These are phyloP conservation scores for Bathelium albidoporum DNA, from an alignment of 495 filamentous ascomycete genomes.

Conservation along the genomic window DNA sequence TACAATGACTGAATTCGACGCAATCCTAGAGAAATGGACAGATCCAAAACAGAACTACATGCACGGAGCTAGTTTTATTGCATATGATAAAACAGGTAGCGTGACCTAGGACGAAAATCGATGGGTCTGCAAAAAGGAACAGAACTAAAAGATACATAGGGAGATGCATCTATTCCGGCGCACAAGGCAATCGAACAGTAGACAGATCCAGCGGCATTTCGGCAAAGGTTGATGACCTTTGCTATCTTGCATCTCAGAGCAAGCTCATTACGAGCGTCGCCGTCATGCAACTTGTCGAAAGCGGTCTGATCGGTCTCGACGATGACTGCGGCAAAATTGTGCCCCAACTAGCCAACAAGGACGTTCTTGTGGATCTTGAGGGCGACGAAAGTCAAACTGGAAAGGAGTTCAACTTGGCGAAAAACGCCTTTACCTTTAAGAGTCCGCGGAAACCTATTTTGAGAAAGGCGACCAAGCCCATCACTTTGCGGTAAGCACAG, in stretches of 20 bases:
- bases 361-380: conserved; percentile 20
- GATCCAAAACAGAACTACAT: background rate
- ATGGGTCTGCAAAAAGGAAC: background rate
- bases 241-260: conserved; percentile 23
- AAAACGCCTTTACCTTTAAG: background rate
- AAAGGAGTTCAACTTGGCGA: background rate
- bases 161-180: background rate
- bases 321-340: conserved; percentile 23
- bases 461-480: conserved; percentile 7
- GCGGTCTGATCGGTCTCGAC: conserved; percentile 25
- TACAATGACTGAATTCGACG: background rate
- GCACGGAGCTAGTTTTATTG: background rate
- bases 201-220: conserved; percentile 10
- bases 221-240: conserved; percentile 20
- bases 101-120: background rate
- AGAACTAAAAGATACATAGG: background rate
- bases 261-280: conserved; percentile 29
- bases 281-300: conserved; percentile 27
- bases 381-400: conserved; percentile 6
- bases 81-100: background rate
- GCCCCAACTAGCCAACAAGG: conserved; percentile 21
- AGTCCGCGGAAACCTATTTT: conserved; percentile 11
- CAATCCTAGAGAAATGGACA: background rate
- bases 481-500: conserved; percentile 16
- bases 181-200: background rate